A percentile compares a stretch with the other conserved stretches of the same genome.
These are phyloP conservation scores for Apiosordaria backusii DNA, from an alignment of 495 filamentous ascomycete genomes.

Conservation along the genomic window DNA sequence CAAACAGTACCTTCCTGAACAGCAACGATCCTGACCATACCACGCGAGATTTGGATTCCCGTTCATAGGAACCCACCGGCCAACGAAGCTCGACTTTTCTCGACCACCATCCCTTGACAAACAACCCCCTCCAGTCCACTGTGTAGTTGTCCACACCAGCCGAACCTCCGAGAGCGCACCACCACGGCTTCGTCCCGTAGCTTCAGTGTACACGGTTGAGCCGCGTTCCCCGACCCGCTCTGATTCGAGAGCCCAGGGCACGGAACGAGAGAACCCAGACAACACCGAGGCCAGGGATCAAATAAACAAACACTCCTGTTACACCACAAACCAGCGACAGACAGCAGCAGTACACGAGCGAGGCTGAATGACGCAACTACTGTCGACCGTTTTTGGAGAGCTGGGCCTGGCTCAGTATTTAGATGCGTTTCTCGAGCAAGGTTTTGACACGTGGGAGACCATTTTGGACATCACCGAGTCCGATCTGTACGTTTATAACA, in stretches of 20 bases:
- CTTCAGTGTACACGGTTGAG: conserved; percentile 1
- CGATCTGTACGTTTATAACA: conserved; percentile 58
- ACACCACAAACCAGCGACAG: background rate
- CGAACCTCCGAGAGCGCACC: background rate
- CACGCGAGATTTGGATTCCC: background rate
- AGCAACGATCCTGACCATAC: background rate
- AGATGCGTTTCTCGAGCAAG: conserved; percentile 63
- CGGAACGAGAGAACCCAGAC: background rate
- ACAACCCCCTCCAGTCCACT: background rate
- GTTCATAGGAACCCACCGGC: background rate
- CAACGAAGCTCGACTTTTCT: background rate
- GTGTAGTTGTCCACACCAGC: background rate
- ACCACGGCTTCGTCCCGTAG: background rate
- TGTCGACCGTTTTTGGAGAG: conserved; percentile 60
- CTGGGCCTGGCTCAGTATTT: conserved; percentile 72
- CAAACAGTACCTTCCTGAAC: background rate
- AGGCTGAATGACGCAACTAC: conserved; percentile 38
- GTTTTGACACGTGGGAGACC: conserved; percentile 78
- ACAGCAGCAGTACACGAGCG: background rate
- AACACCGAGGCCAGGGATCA: background rate
- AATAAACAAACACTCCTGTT: background rate
- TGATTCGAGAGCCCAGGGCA: conserved; percentile 25
- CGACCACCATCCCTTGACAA: conserved; percentile 1
- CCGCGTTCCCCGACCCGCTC: conserved; percentile 11
- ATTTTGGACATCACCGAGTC: conserved; percentile 76